Conservation (phyloP, 2,329 filamentous ascomycete genomes). For the Fulvia fulva region DNA sequence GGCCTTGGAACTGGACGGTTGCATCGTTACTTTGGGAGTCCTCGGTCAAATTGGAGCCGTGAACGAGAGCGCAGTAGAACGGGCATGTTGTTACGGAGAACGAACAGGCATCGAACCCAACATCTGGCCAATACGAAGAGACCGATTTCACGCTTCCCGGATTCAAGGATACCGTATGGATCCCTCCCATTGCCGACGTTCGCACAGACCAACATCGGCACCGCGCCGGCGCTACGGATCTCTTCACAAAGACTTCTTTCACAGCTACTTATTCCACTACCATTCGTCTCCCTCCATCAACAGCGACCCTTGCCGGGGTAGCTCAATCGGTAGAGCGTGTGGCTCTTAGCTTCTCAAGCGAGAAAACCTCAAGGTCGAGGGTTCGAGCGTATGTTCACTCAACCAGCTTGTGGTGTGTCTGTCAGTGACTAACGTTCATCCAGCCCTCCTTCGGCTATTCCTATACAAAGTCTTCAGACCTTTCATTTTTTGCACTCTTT, state of each 20-base stretch:
- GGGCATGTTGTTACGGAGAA: too few species aligned
- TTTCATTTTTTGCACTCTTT: neutral
- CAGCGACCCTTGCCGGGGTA: slow-evolving; percentile 39
- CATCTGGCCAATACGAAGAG: too few species aligned
- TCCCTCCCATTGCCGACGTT: neutral
- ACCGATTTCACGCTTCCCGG: too few species aligned
- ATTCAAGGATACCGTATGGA: too few species aligned
- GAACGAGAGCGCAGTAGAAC: too few species aligned
- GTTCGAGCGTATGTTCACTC: neutral
- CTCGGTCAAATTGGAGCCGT: too few species aligned
- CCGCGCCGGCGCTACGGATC: neutral
- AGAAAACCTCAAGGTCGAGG: neutral
- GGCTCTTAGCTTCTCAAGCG: slow-evolving; percentile 40
- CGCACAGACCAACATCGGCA: neutral
- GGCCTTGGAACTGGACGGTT: too few species aligned
- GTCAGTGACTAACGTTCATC: neutral
- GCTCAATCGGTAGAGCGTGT: slow-evolving; percentile 53
- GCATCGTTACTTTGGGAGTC: too few species aligned
- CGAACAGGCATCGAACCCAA: too few species aligned
- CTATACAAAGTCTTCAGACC: neutral
- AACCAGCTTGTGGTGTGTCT: too few species aligned
- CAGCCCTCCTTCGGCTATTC: slow-evolving; percentile 1
- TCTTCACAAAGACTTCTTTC: neutral
- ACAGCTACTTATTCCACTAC: neutral
- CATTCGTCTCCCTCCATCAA: neutral